Percentiles rank a stretch among this genome's conserved stretches.
phyloP scores from a whole-genome alignment of 148 eudicot species.

The Simmondsia chinensis region DNA sequence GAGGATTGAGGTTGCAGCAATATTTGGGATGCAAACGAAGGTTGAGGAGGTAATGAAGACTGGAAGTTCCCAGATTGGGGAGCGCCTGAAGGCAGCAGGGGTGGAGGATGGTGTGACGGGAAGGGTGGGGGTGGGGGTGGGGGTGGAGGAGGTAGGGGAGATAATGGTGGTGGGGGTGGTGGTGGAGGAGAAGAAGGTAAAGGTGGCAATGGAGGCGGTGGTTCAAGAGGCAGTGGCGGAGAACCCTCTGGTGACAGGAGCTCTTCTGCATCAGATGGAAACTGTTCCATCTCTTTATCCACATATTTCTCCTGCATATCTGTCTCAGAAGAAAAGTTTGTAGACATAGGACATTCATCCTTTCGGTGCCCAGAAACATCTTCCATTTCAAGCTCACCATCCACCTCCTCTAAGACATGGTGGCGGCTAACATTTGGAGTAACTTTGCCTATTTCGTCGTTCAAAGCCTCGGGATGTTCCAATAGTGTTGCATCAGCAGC shows the following conservation, averaged over 20 bases:
- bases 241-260: slow-evolving; percentile 41
- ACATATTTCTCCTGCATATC: slow-evolving; percentile 15
- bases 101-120: slow-evolving; percentile 20
- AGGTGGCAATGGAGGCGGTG: slow-evolving; percentile 84
- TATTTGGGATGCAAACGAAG: slow-evolving; percentile 24
- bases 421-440: slow-evolving; percentile 73
- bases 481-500: slow-evolving; percentile 29
- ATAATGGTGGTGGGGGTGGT: slow-evolving; percentile 30
- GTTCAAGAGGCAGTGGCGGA: slow-evolving; percentile 65
- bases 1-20: slow-evolving; percentile 27
- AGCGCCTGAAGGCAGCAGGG: slow-evolving; percentile 13
- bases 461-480: slow-evolving; percentile 20
- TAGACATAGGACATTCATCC: slow-evolving; percentile 33
- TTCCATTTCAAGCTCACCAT: slow-evolving; percentile 98
- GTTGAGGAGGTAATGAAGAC: slow-evolving; percentile 21
- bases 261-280: slow-evolving; percentile 14
- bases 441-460: slow-evolving; percentile 21
- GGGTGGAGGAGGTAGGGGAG: slow-evolving; percentile 30
- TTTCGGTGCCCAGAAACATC: slow-evolving; percentile 62
- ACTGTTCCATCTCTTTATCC: slow-evolving; percentile 18
- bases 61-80: slow-evolving; percentile 12
- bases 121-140: slow-evolving; percentile 31
- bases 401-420: slow-evolving; percentile 84
- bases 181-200: slow-evolving; percentile 77
- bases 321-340: slow-evolving; percentile 14